phyloP scores from a whole-genome alignment of 768 basidiomycete species.

The Pluteus cervinus region DNA sequence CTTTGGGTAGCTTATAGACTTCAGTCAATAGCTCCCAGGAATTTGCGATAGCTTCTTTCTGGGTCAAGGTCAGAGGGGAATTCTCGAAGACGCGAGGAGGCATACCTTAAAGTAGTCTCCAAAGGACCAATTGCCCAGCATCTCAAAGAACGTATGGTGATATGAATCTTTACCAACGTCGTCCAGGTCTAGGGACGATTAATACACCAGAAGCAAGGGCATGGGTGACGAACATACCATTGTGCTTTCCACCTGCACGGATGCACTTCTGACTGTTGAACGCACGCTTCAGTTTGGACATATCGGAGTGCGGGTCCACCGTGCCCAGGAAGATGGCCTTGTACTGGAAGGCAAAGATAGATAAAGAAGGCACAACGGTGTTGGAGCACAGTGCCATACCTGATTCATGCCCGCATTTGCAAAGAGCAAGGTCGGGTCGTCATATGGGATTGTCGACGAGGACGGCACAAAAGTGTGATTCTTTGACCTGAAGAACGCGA shows the following conservation, averaged over 20 bases:
- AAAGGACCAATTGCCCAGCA: conserved; percentile 99
- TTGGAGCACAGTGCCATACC: conserved; percentile 29
- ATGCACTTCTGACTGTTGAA: conserved; percentile 99
- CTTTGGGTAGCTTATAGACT: conserved; percentile 82
- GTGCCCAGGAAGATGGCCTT: conserved; percentile 98
- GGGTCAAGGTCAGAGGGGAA: conserved; percentile 10
- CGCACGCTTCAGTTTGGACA: conserved; percentile 87
- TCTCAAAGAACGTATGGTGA: conserved; percentile 98
- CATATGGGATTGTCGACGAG: conserved; percentile 91
- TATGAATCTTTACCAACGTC: conserved; percentile 99
- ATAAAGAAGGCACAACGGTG: neutral
- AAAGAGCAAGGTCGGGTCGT: conserved; percentile 95
- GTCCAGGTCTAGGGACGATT: conserved; percentile 68
- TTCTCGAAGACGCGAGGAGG: conserved; percentile 7
- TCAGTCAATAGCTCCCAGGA: conserved; percentile 94
- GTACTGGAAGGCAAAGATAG: conserved; percentile 48
- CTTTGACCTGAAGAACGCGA: conserved; percentile 77
- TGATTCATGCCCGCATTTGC: conserved; percentile 99
- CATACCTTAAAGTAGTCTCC: conserved; percentile 98
- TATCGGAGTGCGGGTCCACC: conserved; percentile 90
- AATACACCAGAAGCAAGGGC: conserved; percentile 1
- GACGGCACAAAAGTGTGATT: conserved; percentile 88
- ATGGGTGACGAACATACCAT: conserved; percentile 46
- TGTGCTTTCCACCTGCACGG: conserved; percentile 97
- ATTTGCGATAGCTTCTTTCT: conserved; percentile 91